Evolutionary conservation across 306 rosid species (phyloP).

Genomic region (Datisca glomerata): DNA sequence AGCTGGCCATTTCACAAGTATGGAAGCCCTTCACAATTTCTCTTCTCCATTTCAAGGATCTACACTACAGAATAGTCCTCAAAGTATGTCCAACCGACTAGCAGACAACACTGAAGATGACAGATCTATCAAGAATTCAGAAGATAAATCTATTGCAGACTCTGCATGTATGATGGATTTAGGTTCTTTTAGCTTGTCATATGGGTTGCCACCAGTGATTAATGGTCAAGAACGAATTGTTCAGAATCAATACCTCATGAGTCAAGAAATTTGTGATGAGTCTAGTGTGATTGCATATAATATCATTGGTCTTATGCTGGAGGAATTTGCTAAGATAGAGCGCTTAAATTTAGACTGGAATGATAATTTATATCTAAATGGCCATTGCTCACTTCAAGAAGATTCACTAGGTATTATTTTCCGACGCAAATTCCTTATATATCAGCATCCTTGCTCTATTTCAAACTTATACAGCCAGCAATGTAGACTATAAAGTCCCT

Average conservation of each 20-base stretch:
- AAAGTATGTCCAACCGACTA: not conserved
- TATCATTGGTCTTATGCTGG: slow-evolving; percentile 47
- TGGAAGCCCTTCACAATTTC: slow-evolving; percentile 5
- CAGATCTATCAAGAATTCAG: not conserved
- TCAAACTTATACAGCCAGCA: not conserved
- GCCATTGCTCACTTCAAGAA: slow-evolving; percentile 24
- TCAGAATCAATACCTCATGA: slow-evolving; percentile 46
- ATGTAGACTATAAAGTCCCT: no score
- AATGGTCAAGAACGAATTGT: slow-evolving; percentile 7
- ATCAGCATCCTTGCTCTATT: not conserved
- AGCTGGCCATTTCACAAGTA: slow-evolving; percentile 7
- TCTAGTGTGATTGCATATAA: slow-evolving; percentile 59
- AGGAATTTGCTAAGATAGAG: slow-evolving; percentile 35
- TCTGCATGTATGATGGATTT: not conserved
- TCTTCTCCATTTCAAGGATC: not conserved
- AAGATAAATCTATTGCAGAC: not conserved
- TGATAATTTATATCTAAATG: slow-evolving; percentile 24
- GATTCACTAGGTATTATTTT: slow-evolving; percentile 35
- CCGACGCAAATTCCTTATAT: not conserved
- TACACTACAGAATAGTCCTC: not conserved
- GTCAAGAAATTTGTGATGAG: slow-evolving; percentile 69
- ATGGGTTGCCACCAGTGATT: slow-evolving; percentile 10
- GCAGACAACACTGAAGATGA: not conserved
- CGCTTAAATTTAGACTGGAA: slow-evolving; percentile 27
- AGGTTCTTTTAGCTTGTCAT: slow-evolving; percentile 10